phyloP scores from a whole-genome alignment of 2,329 filamentous ascomycete species.

The Stachybotrys chlorohalonatus region DNA sequence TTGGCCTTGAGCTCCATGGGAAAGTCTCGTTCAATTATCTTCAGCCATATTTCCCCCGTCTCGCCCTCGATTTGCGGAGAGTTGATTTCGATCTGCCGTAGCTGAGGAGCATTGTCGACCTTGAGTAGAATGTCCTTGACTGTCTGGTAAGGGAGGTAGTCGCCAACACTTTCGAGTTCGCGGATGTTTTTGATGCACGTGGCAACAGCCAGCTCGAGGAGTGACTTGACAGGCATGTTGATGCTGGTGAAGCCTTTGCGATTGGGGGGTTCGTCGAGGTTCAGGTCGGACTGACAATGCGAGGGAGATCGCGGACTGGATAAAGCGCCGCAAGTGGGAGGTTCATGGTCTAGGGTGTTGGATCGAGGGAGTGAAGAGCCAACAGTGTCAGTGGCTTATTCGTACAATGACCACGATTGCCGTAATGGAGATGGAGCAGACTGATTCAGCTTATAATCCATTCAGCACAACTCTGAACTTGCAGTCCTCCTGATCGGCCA shows the following conservation, averaged over 20 bases:
- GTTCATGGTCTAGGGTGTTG: slow-evolving; percentile 1
- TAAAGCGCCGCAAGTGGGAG: background rate
- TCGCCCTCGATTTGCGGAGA: slow-evolving; percentile 68
- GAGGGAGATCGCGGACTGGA: background rate
- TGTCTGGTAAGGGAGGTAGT: slow-evolving; percentile 54
- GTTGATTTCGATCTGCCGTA: slow-evolving; percentile 63
- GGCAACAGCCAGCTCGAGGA: slow-evolving; percentile 40
- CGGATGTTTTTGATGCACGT: slow-evolving; percentile 45
- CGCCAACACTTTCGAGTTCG: slow-evolving; percentile 60
- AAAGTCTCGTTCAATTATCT: slow-evolving; percentile 72
- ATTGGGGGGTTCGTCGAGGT: background rate
- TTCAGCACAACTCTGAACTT: too few relatives aligned
- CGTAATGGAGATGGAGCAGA: too few relatives aligned
- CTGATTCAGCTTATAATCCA: too few relatives aligned
- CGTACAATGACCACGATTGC: too few relatives aligned
- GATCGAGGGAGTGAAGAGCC: background rate
- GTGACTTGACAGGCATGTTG: slow-evolving; percentile 36
- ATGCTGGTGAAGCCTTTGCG: background rate
- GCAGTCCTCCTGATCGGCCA: too few relatives aligned
- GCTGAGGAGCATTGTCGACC: slow-evolving; percentile 64
- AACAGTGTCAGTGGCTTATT: background rate
- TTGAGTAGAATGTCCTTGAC: slow-evolving; percentile 60
- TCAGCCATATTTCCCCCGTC: slow-evolving; percentile 66
- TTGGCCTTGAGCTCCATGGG: slow-evolving; percentile 52
- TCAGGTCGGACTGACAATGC: background rate